Evolutionary conservation across 148 eudicot species (phyloP).

Genomic region (Silene latifolia): DNA sequence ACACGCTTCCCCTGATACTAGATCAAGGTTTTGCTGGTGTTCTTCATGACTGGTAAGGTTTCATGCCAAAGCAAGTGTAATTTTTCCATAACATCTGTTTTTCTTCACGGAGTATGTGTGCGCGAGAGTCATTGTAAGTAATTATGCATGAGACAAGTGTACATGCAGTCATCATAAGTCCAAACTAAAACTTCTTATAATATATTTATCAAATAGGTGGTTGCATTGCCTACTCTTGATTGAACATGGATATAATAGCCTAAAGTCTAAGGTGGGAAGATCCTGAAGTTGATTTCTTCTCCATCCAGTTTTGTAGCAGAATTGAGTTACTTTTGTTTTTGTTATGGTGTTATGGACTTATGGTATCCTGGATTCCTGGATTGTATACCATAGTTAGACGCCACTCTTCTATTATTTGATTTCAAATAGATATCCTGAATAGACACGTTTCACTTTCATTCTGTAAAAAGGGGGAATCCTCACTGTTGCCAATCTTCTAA

Average conservation of each 20-base stretch:
- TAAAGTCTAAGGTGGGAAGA: background rate
- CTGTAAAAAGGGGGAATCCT: background rate
- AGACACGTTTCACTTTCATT: background rate
- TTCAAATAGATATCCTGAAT: background rate
- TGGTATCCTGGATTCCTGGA: too few relatives aligned
- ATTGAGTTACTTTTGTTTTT: background rate
- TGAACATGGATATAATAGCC: background rate
- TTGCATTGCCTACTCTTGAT: background rate
- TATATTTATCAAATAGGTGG: background rate
- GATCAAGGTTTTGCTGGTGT: conserved; percentile 91
- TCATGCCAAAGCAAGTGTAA: conserved; percentile 10
- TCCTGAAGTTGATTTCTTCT: background rate
- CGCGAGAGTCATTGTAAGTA: background rate
- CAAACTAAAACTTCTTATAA: background rate
- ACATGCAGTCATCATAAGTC: background rate
- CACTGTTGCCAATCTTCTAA: background rate
- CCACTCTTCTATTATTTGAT: background rate
- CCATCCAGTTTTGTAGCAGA: background rate
- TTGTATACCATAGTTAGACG: background rate
- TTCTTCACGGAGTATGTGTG: background rate
- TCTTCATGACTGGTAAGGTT: conserved; percentile 79
- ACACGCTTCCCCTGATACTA: conserved; percentile 76
- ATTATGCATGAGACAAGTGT: background rate
- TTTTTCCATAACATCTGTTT: background rate
- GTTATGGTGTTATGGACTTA: background rate